Base-by-base conservation (phyloP, 2,329 filamentous ascomycete species). In the Calonectria fujianensis region DNA sequence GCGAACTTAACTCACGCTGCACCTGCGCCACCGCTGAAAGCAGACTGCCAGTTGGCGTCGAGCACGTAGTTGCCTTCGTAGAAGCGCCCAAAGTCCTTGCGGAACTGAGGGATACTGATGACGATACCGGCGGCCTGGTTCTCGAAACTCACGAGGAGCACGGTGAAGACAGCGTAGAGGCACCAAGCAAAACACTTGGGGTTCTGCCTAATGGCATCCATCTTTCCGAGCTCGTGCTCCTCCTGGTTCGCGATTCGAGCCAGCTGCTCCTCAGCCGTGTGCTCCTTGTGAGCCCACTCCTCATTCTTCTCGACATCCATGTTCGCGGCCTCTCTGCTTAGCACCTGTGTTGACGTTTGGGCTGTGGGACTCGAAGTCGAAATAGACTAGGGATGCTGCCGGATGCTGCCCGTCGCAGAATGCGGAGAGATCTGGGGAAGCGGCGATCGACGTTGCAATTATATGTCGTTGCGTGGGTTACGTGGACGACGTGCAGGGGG, bases 41-140 rank as follows among this genome's bases (percentile, higher is more conserved):
- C 72, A 29, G 72, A 66, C 27, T 74, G 72, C 72, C 72, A 74
- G 13, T 70, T 32, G 4, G 72, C 72, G 13, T 67, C 67, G 3
- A 74, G 67, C 6, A 74, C 72, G 41, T 74, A 74, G 2, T 41
- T 51, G 41, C 72, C 72, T 24, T 74, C 51, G n/a, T 69, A 73
- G 2, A 69, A 50, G 7, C 73, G 54, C 8, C 78, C 78, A 37
- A 79, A 79, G 48, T 79, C 69, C 35, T 75, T 24, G 39, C 74
- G 75, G 24, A 79, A 79, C 0, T 73, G 69, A 7, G 71, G 71
- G 29, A 73, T 73, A 6, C 71, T 65, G 11, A 73, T 50, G 32
- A 73, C 71, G 65, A 73, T 74, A n/a, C 72, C 72, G 1, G 72
- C 51, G 0, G 72, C 72, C 52, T 74, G 68, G 39, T 59, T 70